Percentiles rank a stretch among this genome's conserved stretches.
phyloP scores from a whole-genome alignment of 257 asterid genomes.

The Solanum chiquidenum region DNA sequence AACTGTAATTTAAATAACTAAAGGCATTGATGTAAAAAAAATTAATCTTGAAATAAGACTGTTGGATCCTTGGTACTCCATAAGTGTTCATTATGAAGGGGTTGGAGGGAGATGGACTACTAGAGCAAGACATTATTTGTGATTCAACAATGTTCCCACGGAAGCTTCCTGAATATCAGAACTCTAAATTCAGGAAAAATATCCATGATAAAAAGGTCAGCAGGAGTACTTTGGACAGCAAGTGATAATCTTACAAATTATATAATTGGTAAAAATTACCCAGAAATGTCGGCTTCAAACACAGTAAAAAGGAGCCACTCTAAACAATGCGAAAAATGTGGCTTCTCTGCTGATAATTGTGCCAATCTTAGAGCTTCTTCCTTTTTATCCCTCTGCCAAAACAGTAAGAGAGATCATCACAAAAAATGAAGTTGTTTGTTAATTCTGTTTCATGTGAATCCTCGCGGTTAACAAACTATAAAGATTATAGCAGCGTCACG shows the following conservation, averaged over 20 bases:
- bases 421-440: neutral
- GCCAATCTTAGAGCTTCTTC: constrained; percentile 97
- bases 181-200: neutral
- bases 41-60: neutral
- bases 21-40: neutral
- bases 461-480: neutral
- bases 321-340: constrained; percentile 95
- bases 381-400: constrained; percentile 80
- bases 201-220: neutral
- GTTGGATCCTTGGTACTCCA: neutral
- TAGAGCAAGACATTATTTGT: neutral
- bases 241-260: neutral
- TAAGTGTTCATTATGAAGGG: neutral
- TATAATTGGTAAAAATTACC: constrained; percentile 29
- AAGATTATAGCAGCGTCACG: neutral
- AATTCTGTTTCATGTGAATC: neutral
- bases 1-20: neutral
- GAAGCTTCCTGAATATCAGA: neutral
- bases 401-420: constrained; percentile 8
- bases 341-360: constrained; percentile 89
- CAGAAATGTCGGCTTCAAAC: constrained; percentile 92
- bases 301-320: constrained; percentile 99
- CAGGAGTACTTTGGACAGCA: neutral
- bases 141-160: neutral
- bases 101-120: neutral